These are phyloP conservation scores for Barnettozyma sp. DNA, from an alignment of 805 yeast genomes.

Conservation along the genomic window DNA sequence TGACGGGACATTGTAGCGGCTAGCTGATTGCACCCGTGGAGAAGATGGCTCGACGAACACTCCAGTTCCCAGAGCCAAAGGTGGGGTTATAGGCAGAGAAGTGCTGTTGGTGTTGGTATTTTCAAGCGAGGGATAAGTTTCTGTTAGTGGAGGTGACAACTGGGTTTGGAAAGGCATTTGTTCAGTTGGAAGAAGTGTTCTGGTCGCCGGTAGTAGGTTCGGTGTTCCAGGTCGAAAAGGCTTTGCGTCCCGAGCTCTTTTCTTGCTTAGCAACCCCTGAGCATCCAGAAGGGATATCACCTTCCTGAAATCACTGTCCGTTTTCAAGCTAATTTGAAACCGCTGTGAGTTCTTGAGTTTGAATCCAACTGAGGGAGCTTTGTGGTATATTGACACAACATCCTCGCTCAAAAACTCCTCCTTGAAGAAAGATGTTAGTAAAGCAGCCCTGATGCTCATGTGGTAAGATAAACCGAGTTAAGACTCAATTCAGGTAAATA, in stretches of 20 bases:
- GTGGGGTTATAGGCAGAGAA: neutral
- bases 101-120: no score
- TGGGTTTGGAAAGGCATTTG: no score
- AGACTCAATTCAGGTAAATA: neutral
- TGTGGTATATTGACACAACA: slow-evolving; percentile 12
- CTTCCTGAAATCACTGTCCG: slow-evolving; percentile 1
- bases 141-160: neutral
- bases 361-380: slow-evolving; percentile 22
- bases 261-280: slow-evolving; percentile 1
- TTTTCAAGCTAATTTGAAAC: slow-evolving; percentile 13
- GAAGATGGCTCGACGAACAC: neutral
- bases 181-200: no score
- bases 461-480: no score
- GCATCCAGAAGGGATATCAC: slow-evolving; percentile 1
- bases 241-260: no score
- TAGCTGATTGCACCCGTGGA: neutral
- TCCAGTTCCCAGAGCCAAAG: neutral
- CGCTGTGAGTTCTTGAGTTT: slow-evolving; percentile 8
- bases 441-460: neutral
- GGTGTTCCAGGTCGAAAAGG: no score
- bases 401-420: slow-evolving; percentile 9
- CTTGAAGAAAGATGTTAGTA: slow-evolving; percentile 7
- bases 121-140: no score
- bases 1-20: slow-evolving; percentile 2
- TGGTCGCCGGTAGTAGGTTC: no score